Evolutionary conservation across 2,329 filamentous ascomycete species (phyloP).

Genomic region (Lecanicillium sp.): DNA sequence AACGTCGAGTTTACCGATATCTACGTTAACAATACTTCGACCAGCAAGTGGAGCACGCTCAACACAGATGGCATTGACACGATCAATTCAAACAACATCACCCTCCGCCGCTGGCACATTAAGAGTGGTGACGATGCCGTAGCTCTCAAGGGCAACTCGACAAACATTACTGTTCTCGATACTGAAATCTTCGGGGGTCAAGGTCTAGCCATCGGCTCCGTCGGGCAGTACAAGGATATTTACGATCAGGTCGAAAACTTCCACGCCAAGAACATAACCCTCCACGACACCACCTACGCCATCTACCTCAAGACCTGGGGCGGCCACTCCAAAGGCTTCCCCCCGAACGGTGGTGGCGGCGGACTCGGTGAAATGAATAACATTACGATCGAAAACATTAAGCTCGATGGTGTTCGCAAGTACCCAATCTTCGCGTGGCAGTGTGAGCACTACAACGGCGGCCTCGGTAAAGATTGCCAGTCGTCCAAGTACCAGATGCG

Average conservation of each 20-base stretch:
- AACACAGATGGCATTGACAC: constrained; percentile 45
- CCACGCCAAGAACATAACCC: constrained; percentile 40
- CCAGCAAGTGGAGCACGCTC: constrained; percentile 26
- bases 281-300: constrained; percentile 39
- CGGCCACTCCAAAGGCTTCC: constrained; percentile 41
- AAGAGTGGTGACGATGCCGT: constrained; percentile 50
- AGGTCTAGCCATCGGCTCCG: constrained; percentile 51
- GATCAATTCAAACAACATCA: constrained; percentile 45
- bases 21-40: constrained; percentile 45
- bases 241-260: constrained; percentile 47
- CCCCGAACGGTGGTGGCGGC: constrained; percentile 53
- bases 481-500: constrained; percentile 27
- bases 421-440: constrained; percentile 30
- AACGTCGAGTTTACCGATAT: constrained; percentile 44
- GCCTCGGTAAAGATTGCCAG: constrained; percentile 29
- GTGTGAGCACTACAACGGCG: constrained; percentile 31
- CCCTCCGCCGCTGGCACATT: constrained; percentile 43
- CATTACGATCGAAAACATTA: constrained; percentile 27
- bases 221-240: constrained; percentile 46
- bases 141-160: constrained; percentile 49
- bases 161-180: constrained; percentile 46
- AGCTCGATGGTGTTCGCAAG: constrained; percentile 21
- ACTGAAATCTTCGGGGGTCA: constrained; percentile 42
- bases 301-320: constrained; percentile 57
- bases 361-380: constrained; percentile 38